phyloP scores from a whole-genome alignment of 2,329 filamentous ascomycete genomes.

The Colletotrichum sp. region DNA sequence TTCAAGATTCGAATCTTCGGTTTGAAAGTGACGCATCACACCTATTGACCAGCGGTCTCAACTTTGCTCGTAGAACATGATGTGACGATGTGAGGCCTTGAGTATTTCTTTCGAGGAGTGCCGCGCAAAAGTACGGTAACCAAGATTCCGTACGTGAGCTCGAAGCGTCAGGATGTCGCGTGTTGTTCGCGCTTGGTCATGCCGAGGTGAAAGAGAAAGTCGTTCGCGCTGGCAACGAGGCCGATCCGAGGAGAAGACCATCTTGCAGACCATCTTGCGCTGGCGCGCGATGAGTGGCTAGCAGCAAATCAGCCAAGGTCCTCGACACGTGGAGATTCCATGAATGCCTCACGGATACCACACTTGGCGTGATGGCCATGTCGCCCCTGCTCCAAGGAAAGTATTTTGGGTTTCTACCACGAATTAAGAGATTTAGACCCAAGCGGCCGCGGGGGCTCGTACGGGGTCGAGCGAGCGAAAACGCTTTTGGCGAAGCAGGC shows the following conservation, averaged over 20 bases:
- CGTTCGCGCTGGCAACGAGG: neutral
- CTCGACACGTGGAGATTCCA: no score
- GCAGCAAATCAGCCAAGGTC: no score
- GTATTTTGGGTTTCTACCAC: no score
- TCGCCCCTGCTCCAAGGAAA: no score
- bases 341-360: no score
- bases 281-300: neutral
- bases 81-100: neutral
- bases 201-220: neutral
- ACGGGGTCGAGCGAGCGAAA: no score
- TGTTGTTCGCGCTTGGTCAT: neutral
- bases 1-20: neutral
- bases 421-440: no score
- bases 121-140: neutral
- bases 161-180: neutral
- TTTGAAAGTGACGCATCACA: neutral
- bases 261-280: neutral
- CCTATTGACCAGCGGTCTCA: neutral
- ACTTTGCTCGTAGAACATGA: neutral
- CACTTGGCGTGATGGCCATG: no score
- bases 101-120: neutral
- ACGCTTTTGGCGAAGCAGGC: no score
- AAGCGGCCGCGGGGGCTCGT: no score
- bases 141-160: neutral
- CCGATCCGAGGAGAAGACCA: neutral